Base-by-base conservation (phyloP, 1,139 yeast species). In the Kodamaea suecica region DNA sequence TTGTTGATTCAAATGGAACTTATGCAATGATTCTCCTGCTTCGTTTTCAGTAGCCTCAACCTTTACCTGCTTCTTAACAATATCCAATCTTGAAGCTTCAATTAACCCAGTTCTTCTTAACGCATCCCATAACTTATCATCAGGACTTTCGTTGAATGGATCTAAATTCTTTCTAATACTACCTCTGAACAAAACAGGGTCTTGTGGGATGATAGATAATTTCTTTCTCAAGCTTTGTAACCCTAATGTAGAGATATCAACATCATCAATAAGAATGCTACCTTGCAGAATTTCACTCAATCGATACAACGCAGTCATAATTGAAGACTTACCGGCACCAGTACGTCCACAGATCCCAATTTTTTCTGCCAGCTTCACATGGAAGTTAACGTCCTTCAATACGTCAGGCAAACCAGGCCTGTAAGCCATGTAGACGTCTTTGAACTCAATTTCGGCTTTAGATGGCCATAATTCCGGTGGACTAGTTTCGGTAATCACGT, bases 331-430 rank as follows among this genome's bases (percentile, higher is more conserved):
- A 30, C 90, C 90, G 6, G 90, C 88, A 39, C 92, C 92, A 1
- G 90, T 83, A 48, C 90, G 73, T 15, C 92, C 92, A 59, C 86
- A 80, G 40, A 83, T 78, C 31, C 90, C 90, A 41, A 82, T 68
- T 52, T 80, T 81, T 52, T 80, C 79, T 11, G 76, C 72, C 1
- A 78, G 70, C 10, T 63, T 56, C 19, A 83, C 61, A 3, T 53
- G 47, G 29, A 77, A 53, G 27, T 56, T 52, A 33, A 87, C 55
- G 38, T 75, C 58, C 42, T 79, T 79, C 52, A 88, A 63, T 4
- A 84, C 95, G 23, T 73, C 61, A 1, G 96, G 95, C 36, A 86
- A 66, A 2, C 78, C 85, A 1, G 80, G 82, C 51, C 95, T 76
- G 56, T 88, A 88, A 10, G 80, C 70, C 70, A 88, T 63, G 14